A percentile compares a stretch with the other conserved stretches of the same genome.
Conservation (phyloP, 2,329 filamentous ascomycete species). For the Neofusicoccum sp. region DNA sequence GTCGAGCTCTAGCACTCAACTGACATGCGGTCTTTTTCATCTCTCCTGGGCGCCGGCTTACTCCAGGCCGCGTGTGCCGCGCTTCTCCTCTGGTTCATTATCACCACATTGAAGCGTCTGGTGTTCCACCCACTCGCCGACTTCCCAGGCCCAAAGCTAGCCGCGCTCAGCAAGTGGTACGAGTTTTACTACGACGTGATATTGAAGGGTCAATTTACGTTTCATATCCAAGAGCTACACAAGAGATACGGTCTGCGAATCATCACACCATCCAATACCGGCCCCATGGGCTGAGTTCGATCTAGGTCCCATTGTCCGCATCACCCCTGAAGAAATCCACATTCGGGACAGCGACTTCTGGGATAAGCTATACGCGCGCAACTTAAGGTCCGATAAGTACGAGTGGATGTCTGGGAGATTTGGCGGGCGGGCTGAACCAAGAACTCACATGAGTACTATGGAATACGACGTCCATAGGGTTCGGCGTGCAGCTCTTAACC, state of each 20-base stretch:
- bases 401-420: background rate
- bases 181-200: slow-evolving; percentile 18
- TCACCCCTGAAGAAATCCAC: slow-evolving; percentile 22
- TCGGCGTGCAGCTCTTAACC: slow-evolving; percentile 31
- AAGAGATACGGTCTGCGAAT: slow-evolving; percentile 22
- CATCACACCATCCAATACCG: background rate
- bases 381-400: background rate
- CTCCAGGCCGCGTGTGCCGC: background rate
- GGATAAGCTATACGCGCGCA: background rate
- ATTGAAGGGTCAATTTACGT: slow-evolving; percentile 22
- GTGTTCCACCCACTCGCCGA: slow-evolving; percentile 13
- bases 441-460: slow-evolving; percentile 12
- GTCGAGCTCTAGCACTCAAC: no score
- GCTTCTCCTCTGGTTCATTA: background rate
- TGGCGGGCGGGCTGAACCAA: background rate
- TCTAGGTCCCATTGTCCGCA: slow-evolving; percentile 22
- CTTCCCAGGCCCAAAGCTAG: slow-evolving; percentile 21
- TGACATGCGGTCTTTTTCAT: no score
- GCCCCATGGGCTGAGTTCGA: background rate
- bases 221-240: slow-evolving; percentile 26
- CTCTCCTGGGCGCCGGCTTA: no score
- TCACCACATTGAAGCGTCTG: background rate
- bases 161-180: slow-evolving; percentile 19
- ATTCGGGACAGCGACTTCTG: slow-evolving; percentile 22
- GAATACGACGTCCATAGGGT: slow-evolving; percentile 31